Percentiles rank a stretch among this genome's conserved stretches.
Conservation (phyloP, 257 asterid species). For the Jaltomata sinuosa region DNA sequence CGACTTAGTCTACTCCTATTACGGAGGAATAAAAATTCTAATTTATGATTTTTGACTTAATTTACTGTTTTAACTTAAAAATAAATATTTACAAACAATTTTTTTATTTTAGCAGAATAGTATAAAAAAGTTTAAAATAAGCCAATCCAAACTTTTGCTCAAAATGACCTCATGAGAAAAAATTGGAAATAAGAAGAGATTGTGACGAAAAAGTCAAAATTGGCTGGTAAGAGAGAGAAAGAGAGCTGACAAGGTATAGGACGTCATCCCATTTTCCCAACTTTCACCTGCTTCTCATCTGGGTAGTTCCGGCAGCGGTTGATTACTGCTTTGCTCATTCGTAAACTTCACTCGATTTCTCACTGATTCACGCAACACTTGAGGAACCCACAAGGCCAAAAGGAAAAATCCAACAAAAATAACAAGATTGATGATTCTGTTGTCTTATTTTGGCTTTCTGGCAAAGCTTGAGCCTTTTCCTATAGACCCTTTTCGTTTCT, state of each 20-base stretch:
- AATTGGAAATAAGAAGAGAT: background rate
- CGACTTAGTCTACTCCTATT: too few species aligned
- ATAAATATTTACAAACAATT: too few species aligned
- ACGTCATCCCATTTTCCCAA: background rate
- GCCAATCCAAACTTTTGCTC: too few species aligned
- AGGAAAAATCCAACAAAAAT: background rate
- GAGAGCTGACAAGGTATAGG: background rate
- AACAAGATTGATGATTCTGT: background rate
- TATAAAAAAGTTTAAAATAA: too few species aligned
- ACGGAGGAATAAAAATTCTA: too few species aligned
- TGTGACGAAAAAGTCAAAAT: background rate
- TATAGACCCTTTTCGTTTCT: background rate
- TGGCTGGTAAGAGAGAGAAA: slow-evolving; percentile 3
- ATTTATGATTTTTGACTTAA: too few species aligned
- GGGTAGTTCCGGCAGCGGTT: background rate
- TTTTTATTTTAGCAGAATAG: too few species aligned
- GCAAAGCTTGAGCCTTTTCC: background rate
- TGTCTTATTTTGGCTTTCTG: background rate
- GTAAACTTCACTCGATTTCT: background rate
- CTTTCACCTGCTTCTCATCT: background rate
- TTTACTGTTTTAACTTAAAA: too few species aligned
- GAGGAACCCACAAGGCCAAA: background rate
- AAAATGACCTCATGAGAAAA: too few species aligned
- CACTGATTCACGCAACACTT: background rate
- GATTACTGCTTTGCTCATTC: background rate